Evolutionary conservation across 2,329 filamentous ascomycete species (phyloP), one percentile per base, ranked within the genome.

Genomic region (Colletotrichum trifolii): DNA sequence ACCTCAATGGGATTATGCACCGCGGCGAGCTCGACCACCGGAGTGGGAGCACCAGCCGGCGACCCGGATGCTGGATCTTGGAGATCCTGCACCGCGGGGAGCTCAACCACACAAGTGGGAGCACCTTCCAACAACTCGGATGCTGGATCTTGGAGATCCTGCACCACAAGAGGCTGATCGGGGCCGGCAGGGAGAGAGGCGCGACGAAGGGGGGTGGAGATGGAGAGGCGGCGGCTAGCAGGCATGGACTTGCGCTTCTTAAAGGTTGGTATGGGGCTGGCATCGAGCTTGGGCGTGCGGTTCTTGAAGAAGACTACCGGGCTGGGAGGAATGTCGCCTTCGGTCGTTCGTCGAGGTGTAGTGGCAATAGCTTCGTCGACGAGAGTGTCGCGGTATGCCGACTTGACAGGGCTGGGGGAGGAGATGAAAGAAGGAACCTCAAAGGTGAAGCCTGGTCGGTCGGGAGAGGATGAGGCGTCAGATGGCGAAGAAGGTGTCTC

Each of bases 81-180:
- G 43, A 57, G 61, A 50, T 15, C 50, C 56, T 64, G 61, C 50
- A 64, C 56, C 57, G 49, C 61, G n/a, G 17, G 57, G 57, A 61
- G 61, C 61, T 64, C 61, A 7, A 64, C 55, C 57, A 59, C 42
- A 8, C 45, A 33, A 54, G 59, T 53, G 61, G 61, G 57, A 65
- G 62, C 57, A 65, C 17, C 45, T 52, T 42, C 62, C 57, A 25
- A 58, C 50, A 57, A 40, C 25, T 42, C 57, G 45, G 62, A 62
- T 65, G 62, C 57, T 65, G 45, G 39, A 62, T 62, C 57, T 49
- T 17, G 36, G 42, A 56, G 62, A 62, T 57, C 52, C 46, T 62
- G 62, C 58, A 62, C 58, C 62, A 3, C 43, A 10, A 33, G 38
- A 50, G 4, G 58, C 58, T 62, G 62, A 58, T 39, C 58, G 15